Evolutionary conservation across 495 filamentous ascomycete species (phyloP), one percentile per base, ranked within the genome.

Genomic region (Neurospora sublineolata): DNA sequence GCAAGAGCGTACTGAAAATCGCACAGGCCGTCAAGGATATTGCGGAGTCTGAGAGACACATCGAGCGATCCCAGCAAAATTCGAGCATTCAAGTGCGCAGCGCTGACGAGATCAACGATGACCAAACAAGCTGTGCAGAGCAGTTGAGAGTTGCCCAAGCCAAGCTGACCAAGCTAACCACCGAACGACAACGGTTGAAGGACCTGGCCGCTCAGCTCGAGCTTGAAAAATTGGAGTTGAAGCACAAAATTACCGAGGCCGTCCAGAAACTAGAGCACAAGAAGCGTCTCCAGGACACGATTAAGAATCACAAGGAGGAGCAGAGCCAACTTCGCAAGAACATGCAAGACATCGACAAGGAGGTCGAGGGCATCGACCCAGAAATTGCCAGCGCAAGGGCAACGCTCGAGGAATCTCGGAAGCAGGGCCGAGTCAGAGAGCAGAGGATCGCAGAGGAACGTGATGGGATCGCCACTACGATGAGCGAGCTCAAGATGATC

Each of bases 51-150:
- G 85, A 91, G 74, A 81, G 82, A 69, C 89, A 97, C 76, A 89
- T 96, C 68, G 83, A 89, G 72, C 87, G 91, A 12, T 86, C 87
- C 9, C 92, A 94, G 72, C 88, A 97, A 74, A 87, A 89, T 68
- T 87, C 90, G 18, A 80, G 84, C 73, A 87, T 88, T 3, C 75
- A 85, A 18, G 82, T 86, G 6, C 88, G 90, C 72, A 91, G 91
- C 8, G 82, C 93, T 20, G 91, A 97, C 68, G 92, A 97, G 73
- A 92, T 98, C 72, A 92, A 94, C 74, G 87, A 91, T 18, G 87
- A 95, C 68, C 88, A 92, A 70, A 86, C 87, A 27, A 78, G 82
- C 37, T 85, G 89, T 74, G 86, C 85, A n/a, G 93, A 94, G 72
- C 88, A 91, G 76, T 83, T 87, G 33, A 85, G 88, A 71, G 76